These are phyloP conservation scores for Rhizopogon parksii DNA, from an alignment of 1,284 basidiomycete genomes.

Conservation along the genomic window DNA sequence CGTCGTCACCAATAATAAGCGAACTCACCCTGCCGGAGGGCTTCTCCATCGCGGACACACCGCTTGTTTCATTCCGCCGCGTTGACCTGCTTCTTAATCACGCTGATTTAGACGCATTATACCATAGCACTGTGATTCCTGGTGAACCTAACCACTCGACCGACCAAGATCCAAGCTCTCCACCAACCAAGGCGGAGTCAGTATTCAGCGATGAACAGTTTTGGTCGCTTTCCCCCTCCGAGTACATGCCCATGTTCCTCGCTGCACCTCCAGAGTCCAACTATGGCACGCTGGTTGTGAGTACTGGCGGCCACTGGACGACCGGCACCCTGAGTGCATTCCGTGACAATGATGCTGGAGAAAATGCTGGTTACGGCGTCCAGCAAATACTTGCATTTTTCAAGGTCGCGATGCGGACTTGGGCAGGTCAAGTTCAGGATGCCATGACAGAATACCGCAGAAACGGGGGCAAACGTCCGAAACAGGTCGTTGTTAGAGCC, in stretches of 20 bases:
- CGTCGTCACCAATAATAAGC: constrained; percentile 36
- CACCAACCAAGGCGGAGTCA: constrained; percentile 18
- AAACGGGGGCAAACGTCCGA: constrained; percentile 26
- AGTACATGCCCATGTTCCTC: constrained; percentile 47
- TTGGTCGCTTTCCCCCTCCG: constrained; percentile 46
- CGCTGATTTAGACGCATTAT: constrained; percentile 41
- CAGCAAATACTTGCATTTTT: constrained; percentile 49
- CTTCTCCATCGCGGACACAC: constrained; percentile 50
- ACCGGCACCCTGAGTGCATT: constrained; percentile 47
- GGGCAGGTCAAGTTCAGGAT: constrained; percentile 45
- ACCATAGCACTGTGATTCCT: constrained; percentile 24
- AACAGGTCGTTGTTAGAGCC: constrained; percentile 51
- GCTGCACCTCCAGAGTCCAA: constrained; percentile 39
- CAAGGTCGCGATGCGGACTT: constrained; percentile 42
- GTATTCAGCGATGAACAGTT: constrained; percentile 50
- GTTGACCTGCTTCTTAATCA: constrained; percentile 52
- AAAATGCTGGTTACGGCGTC: constrained; percentile 39
- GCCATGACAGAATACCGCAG: constrained; percentile 22
- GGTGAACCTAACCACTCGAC: constrained; percentile 5
- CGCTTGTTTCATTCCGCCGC: constrained; percentile 57
- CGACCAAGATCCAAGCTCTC: constrained; percentile 9
- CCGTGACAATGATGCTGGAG: constrained; percentile 29
- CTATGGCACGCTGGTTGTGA: constrained; percentile 53
- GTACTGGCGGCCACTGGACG: constrained; percentile 65
- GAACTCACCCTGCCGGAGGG: constrained; percentile 36